Evolutionary conservation across 164 flowering plant species (phyloP), one percentile per base, ranked within the genome.

Genomic region (Taxillus chinensis): DNA sequence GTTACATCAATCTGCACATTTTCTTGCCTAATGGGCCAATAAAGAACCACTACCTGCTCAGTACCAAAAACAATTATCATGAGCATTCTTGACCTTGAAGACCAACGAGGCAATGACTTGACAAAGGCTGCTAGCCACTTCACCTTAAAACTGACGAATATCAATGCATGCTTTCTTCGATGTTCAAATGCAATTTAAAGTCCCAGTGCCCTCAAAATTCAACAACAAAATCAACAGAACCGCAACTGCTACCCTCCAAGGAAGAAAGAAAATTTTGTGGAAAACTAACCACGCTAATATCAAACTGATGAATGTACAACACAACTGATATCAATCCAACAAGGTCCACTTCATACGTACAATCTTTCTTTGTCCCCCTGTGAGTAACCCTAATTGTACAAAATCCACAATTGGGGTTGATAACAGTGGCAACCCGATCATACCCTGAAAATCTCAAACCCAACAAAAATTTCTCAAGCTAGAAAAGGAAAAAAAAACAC

Each of bases 361-460:
- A 61, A n/a, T 55, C 56, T 12, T 9, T 42, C 40, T 27, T 27
- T 27, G 27, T n/a, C 50, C 57, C 43, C 39, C 58, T 42, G 54
- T 37, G n/a, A 41, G 41, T 49, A 64, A 55, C 72, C 68, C 73
- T 55, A 70, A 61, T 27, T 7, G 8, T 6, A 38, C n/a, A 61
- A 65, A 70, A 65, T 61, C 53, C 64, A 40, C 62, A 65, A 61
- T 65, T 65, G 61, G 73, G 68, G 68, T 61, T 60, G 45, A 42
- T 45, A 38, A 61, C 16, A 42, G 65, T 60, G 59, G 43, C 54
- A 65, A 70, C 64, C 27, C 38, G 59, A 60, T 43, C 65, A 70
- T 56, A 65, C 73, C 73, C 68, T 61, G 57, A 57, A 51, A 46
- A 55, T 45, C 27, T 27, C 27, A 27, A 27, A 27, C 27, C 27